These are phyloP conservation scores for Bondarzewia mesenterica DNA, from an alignment of 1,284 basidiomycete species.

Conservation along the genomic window DNA sequence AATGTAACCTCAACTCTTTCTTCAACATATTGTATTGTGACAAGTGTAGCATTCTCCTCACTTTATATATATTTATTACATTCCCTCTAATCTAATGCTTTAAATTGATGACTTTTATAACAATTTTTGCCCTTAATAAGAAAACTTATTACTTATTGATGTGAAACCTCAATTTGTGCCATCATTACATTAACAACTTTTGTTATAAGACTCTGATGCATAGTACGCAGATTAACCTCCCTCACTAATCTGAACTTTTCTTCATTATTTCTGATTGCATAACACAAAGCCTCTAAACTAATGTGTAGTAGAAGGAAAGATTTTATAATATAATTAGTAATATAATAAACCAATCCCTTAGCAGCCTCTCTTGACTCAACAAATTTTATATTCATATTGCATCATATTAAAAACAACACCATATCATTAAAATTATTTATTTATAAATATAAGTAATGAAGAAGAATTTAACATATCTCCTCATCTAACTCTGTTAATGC, in stretches of 20 bases:
- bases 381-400: constrained; percentile 13
- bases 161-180: constrained; percentile 4
- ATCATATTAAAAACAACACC: constrained; percentile 12
- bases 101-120: constrained; percentile 2
- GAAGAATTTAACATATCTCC: constrained; percentile 2
- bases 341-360: constrained; percentile 21
- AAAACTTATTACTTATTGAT: constrained; percentile 9
- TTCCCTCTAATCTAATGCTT: too few relatives aligned
- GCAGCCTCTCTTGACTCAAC: constrained; percentile 21
- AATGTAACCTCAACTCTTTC: too few relatives aligned
- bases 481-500: constrained; percentile 1
- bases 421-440: constrained; percentile 11
- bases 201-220: background rate
- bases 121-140: constrained; percentile 4
- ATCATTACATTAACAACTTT: constrained; percentile 3
- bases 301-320: constrained; percentile 14
- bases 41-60: too few relatives aligned
- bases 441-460: constrained; percentile 8
- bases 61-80: too few relatives aligned
- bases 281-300: constrained; percentile 12
- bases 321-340: constrained; percentile 25
- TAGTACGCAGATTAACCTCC: background rate
- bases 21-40: too few relatives aligned
- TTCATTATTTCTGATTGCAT: constrained; percentile 13
- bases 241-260: constrained; percentile 5